Evolutionary conservation across 2,329 filamentous ascomycete species (phyloP), one percentile per base, ranked within the genome.

Genomic region (Cladophialophora bantiana): DNA sequence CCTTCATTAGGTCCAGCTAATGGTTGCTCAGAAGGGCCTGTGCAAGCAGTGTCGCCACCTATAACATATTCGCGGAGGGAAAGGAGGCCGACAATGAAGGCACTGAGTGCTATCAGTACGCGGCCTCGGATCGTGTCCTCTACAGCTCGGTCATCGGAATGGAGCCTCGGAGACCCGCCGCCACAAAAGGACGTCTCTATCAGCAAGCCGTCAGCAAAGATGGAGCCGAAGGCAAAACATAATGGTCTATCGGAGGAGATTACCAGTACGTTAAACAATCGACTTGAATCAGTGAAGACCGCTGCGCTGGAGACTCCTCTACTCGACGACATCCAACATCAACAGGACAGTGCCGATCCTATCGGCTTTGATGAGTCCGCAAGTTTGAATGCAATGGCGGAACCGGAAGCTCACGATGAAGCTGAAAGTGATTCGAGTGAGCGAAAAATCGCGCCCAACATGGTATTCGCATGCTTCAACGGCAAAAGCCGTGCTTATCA

Each of bases 381-480:
- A 65, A 57, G 34, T 3, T 55, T 55, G 6, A 20, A 9, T 55
- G 4, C 53, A 13, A 7, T 31, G 18, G 1, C 7, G 18, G 15
- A 63, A 63, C 34, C 32, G 52, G 45, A 36, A 48, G 32, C 50
- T 4, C 20, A 18, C 32, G 4, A 26, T n/a, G 18, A 20, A 9
- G 38, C 34, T 9, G 55, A 18, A 35, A 54, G 45, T n/a, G 32
- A 18, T 6, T 31, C 45, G 2, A 38, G 35, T n/a, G 62, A 66
- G 10, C 7, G 18, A 32, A 42, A 78, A 9, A 70, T 82, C 31
- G 78, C 80, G 12, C 82, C 83, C 4, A 84, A 85, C 62, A 82
- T 87, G 67, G 82, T 89, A 0, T 81, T 89, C 68, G 86, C 87
- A 7, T 79, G 81, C 34, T 89, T 87, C 82, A 86, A 82, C 69